phyloP scores from a whole-genome alignment of 441 rosid species.

The Geranium incanum region DNA sequence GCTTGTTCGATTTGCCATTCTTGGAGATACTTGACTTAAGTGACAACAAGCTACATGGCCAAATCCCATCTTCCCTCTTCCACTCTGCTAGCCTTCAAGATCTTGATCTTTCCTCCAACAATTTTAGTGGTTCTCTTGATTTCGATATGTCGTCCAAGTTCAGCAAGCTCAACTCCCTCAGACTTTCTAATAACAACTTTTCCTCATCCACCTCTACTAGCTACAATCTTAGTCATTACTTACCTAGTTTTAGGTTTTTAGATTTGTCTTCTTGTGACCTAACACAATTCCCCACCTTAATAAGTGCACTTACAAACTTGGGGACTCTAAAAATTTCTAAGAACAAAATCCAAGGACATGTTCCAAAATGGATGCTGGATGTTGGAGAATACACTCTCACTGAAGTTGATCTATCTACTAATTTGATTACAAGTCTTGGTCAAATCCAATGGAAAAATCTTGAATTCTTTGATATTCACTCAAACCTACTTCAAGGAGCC shows the following conservation, averaged over 20 bases:
- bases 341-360: background rate
- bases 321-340: background rate
- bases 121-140: no score
- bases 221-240: background rate
- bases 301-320: background rate
- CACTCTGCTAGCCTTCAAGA: background rate
- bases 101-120: no score
- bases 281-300: background rate
- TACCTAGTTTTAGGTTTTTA: background rate
- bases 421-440: background rate
- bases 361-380: background rate
- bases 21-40: background rate
- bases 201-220: background rate
- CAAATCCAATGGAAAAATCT: background rate
- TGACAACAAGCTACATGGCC: background rate
- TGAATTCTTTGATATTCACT: background rate
- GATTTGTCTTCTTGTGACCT: background rate
- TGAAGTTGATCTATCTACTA: background rate
- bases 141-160: no score
- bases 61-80: background rate
- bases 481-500: background rate
- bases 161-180: background rate
- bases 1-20: background rate
- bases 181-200: background rate
- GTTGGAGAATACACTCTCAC: background rate